Conservation (phyloP, 2,329 filamentous ascomycete species). For the Cryphonectria naterciae region DNA sequence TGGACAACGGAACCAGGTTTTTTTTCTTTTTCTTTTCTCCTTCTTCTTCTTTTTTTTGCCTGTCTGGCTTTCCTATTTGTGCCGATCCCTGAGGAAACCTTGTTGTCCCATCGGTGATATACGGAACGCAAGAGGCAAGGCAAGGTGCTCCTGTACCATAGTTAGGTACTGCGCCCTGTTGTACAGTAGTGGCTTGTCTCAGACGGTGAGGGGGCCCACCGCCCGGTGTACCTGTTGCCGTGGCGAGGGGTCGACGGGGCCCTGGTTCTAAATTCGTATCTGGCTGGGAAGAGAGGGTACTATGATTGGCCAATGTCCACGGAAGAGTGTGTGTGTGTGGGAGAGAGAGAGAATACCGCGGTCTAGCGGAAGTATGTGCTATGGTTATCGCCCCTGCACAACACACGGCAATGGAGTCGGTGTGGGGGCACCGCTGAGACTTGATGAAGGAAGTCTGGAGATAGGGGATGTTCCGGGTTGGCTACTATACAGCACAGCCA, state of each 20-base stretch:
- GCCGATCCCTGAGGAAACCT: not conserved
- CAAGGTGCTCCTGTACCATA: no score
- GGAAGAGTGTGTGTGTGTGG: no score
- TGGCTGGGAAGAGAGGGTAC: no score
- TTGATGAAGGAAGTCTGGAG: conserved; percentile 20
- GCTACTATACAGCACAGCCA: not conserved
- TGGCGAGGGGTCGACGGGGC: not conserved
- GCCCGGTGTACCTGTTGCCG: not conserved
- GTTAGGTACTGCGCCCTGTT: no score
- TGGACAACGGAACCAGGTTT: not conserved
- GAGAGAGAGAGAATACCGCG: not conserved
- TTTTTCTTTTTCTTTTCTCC: not conserved
- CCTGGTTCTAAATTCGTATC: not conserved
- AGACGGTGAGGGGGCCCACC: not conserved
- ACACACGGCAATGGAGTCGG: not conserved
- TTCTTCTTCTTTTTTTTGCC: no score
- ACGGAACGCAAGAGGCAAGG: not conserved
- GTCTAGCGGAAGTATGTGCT: conserved; percentile 6
- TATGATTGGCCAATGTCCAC: not conserved
- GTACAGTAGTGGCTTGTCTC: not conserved
- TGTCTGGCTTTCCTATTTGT: not conserved
- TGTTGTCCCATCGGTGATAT: not conserved
- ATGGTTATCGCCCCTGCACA: not conserved
- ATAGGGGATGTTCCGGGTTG: conserved; percentile 24
- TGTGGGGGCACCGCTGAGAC: not conserved